A percentile compares a stretch with the other conserved stretches of the same genome.
phyloP scores from a whole-genome alignment of 1,284 basidiomycete species.

The Fomes fomentarius region DNA sequence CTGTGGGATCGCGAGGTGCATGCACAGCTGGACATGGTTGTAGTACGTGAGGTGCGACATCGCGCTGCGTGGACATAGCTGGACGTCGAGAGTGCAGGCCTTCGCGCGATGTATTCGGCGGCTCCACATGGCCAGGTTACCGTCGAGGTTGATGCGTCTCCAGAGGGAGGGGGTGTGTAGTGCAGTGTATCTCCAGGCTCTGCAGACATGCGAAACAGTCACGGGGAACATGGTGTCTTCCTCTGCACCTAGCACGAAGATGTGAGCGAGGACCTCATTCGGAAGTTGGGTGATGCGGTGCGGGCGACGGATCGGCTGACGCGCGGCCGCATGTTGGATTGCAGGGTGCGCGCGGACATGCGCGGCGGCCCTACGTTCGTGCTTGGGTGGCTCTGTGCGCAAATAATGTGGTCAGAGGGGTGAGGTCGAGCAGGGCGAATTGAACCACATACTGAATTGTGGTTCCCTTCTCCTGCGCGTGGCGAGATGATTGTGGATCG shows the following conservation, averaged over 20 bases:
- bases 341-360: slow-evolving; percentile 9
- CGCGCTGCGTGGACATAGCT: slow-evolving; percentile 35
- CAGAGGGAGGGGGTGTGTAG: slow-evolving; percentile 61
- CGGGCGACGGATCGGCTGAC: slow-evolving; percentile 13
- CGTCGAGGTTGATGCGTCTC: slow-evolving; percentile 55
- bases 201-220: slow-evolving; percentile 65
- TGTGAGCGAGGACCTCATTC: slow-evolving; percentile 59
- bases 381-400: slow-evolving; percentile 23
- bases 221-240: slow-evolving; percentile 59
- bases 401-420: slow-evolving; percentile 6
- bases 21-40: slow-evolving; percentile 56
- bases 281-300: slow-evolving; percentile 61
- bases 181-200: slow-evolving; percentile 60
- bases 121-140: slow-evolving; percentile 56
- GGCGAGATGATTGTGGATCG: slow-evolving; percentile 9
- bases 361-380: slow-evolving; percentile 18
- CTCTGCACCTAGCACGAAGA: slow-evolving; percentile 62
- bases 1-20: slow-evolving; percentile 56
- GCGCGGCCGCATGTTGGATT: slow-evolving; percentile 11
- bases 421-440: neutral
- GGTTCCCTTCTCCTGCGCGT: slow-evolving; percentile 24
- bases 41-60: slow-evolving; percentile 32
- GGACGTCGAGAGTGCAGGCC: slow-evolving; percentile 60
- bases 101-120: slow-evolving; percentile 60
- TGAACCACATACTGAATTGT: slow-evolving; percentile 19